A percentile compares a stretch with the other conserved stretches of the same genome.
phyloP scores from a whole-genome alignment of 257 asterid species.

The Ocimum tenuiflorum region DNA sequence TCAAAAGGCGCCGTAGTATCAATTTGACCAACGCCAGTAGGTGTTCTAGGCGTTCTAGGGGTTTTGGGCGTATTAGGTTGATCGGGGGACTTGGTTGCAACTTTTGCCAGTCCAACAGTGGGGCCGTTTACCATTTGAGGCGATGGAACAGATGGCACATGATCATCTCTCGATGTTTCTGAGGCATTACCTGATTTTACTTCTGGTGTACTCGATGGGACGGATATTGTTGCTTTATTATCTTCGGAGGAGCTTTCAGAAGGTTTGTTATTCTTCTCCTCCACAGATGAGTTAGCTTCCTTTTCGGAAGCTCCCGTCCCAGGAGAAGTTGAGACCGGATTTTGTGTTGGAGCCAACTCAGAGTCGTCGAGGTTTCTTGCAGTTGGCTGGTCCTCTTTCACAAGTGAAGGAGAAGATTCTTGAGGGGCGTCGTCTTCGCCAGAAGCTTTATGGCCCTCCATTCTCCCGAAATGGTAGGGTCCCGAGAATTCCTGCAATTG shows the following conservation, averaged over 20 bases:
- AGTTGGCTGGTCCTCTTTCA: constrained; percentile 31
- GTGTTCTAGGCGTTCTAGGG: constrained; percentile 1
- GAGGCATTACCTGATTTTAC: no score
- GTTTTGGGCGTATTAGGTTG: constrained; percentile 22
- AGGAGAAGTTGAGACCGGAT: no score
- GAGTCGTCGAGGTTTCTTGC: no score
- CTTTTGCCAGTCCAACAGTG: constrained; percentile 22
- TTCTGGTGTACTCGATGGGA: no score
- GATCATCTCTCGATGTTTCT: constrained; percentile 34
- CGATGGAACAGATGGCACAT: constrained; percentile 23
- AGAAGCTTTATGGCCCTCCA: constrained; percentile 60
- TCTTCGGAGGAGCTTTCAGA: no score
- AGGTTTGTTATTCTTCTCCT: no score
- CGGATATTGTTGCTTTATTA: constrained; percentile 14
- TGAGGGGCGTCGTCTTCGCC: constrained; percentile 26
- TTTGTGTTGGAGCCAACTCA: no score
- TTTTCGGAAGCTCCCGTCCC: no score
- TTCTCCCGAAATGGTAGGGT: constrained; percentile 29
- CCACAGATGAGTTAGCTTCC: no score
- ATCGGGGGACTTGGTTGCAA: constrained; percentile 20
- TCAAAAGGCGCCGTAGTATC: constrained; percentile 90
- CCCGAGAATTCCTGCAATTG: constrained; percentile 26
- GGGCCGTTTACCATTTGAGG: constrained; percentile 34
- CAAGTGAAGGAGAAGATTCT: constrained; percentile 34
- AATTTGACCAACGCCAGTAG: constrained; percentile 23